Evolutionary conservation across 176 grass and related monocot genomes (phyloP).

Genomic region (Calamus simplicifolius): DNA sequence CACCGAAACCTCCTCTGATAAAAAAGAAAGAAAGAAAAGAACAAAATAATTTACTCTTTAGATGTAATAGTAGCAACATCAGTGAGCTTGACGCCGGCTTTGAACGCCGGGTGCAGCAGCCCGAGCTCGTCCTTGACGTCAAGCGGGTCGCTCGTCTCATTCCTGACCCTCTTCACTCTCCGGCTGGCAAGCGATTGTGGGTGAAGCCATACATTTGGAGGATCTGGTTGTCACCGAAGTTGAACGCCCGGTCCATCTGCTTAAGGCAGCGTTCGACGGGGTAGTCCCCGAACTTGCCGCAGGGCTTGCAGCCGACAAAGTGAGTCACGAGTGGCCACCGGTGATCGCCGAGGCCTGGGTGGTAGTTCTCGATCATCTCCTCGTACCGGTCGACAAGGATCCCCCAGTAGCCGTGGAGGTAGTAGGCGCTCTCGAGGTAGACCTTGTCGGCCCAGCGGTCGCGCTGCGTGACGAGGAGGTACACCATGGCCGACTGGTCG

Average conservation of each 20-base stretch:
- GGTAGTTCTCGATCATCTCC: slow-evolving; percentile 6
- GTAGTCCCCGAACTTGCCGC: slow-evolving; percentile 8
- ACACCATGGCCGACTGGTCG: background rate
- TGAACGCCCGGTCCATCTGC: slow-evolving; percentile 9
- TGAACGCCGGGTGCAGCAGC: slow-evolving; percentile 89
- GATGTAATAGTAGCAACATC: background rate
- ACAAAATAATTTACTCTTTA: background rate
- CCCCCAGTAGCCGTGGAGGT: background rate
- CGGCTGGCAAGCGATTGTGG: slow-evolving; percentile 1
- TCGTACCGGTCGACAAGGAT: slow-evolving; percentile 9
- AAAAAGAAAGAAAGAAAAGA: slow-evolving; percentile 1
- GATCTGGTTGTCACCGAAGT: slow-evolving; percentile 7
- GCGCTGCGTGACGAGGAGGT: slow-evolving; percentile 9
- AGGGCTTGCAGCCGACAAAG: background rate
- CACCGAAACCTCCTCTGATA: no score
- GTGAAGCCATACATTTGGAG: slow-evolving; percentile 4
- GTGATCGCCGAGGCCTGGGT: slow-evolving; percentile 5
- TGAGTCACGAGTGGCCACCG: slow-evolving; percentile 5
- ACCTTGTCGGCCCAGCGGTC: slow-evolving; percentile 6
- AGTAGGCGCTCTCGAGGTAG: slow-evolving; percentile 5
- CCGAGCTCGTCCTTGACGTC: slow-evolving; percentile 34
- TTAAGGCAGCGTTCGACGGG: slow-evolving; percentile 8
- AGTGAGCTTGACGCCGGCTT: slow-evolving; percentile 42
- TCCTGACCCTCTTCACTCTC: slow-evolving; percentile 4
- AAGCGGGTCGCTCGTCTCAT: background rate